Evolutionary conservation across 495 filamentous ascomycete species (phyloP), one percentile per base, ranked within the genome.

Genomic region (Pseudotulostoma volvatum): DNA sequence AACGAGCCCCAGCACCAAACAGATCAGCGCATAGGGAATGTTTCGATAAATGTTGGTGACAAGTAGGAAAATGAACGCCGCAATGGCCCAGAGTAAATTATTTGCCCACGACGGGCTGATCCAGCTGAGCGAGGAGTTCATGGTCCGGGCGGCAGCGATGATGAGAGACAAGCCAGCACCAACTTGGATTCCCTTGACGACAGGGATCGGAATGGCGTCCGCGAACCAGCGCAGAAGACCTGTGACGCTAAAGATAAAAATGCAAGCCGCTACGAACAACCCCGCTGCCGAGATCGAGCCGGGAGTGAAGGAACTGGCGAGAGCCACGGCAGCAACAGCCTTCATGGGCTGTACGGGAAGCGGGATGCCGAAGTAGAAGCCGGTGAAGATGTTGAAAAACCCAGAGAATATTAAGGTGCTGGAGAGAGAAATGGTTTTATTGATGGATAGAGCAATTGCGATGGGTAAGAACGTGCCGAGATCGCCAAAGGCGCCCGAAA

Each of bases 121-220:
- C 71, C 74, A 82, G 3, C 59, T 60, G 8, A 83, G 63, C 3
- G 71, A 66, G 13, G 62, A 55, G 7, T 84, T 67, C 25, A 85
- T 59, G 39, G 66, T 65, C 2, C 60, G 52, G n/a, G 79, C 79
- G 5, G 83, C 79, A 16, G 80, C 78, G 37, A 88, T 72, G 32
- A 81, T 65, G 9, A 96, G 68, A 9, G 74, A 77, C 17, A 96
- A 59, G 0, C 85, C 88, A 2, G 88, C 86, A 17, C 87, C 88
- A 34, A 93, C 73, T 57, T 96, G 88, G 48, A 96, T 93, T 8
- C 88, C 88, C 51, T 90, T 93, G 39, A 96, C 73, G 3, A 96
- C 76, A 3, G 85, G 83, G 13, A 82, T 70, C 1, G 88, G 88
- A 17, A 93, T 79, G 5, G 71, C 63, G n/a, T 62, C 52, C 5